phyloP scores from a whole-genome alignment of 1,284 basidiomycete genomes.

The Anthracocystis setariae region DNA sequence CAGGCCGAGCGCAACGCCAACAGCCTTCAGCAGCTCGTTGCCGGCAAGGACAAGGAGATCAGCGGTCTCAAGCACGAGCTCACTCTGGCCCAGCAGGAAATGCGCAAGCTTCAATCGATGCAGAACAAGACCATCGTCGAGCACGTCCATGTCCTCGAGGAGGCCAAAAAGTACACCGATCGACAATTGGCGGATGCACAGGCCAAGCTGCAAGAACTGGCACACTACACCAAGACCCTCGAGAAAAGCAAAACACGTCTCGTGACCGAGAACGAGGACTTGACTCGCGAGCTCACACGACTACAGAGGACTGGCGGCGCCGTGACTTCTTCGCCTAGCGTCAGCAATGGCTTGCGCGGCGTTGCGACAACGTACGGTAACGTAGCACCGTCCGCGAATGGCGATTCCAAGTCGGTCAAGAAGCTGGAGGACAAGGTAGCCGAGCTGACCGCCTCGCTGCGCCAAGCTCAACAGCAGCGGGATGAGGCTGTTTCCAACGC shows the following conservation, averaged over 20 bases:
- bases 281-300: constrained; percentile 79
- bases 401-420: constrained; percentile 35
- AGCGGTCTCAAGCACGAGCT: constrained; percentile 82
- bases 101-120: constrained; percentile 71
- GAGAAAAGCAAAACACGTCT: constrained; percentile 83
- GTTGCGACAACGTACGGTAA: constrained; percentile 36
- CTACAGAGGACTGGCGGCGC: constrained; percentile 32
- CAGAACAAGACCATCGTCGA: constrained; percentile 99
- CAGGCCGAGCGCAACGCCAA: constrained; percentile 71
- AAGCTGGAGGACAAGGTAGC: constrained; percentile 75
- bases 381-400: constrained; percentile 27
- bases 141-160: constrained; percentile 96
- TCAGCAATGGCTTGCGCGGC: constrained; percentile 30
- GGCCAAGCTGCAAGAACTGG: constrained; percentile 78
- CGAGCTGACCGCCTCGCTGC: constrained; percentile 64
- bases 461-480: constrained; percentile 57
- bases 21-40: constrained; percentile 77
- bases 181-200: constrained; percentile 86
- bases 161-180: constrained; percentile 95
- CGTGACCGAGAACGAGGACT: constrained; percentile 84
- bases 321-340: constrained; percentile 16
- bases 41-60: constrained; percentile 82
- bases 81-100: constrained; percentile 76
- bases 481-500: constrained; percentile 70
- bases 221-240: constrained; percentile 81